Evolutionary conservation across 2,329 filamentous ascomycete genomes (phyloP), one percentile per base, ranked within the genome.

Genomic region (Sarocladiaceae sp.): DNA sequence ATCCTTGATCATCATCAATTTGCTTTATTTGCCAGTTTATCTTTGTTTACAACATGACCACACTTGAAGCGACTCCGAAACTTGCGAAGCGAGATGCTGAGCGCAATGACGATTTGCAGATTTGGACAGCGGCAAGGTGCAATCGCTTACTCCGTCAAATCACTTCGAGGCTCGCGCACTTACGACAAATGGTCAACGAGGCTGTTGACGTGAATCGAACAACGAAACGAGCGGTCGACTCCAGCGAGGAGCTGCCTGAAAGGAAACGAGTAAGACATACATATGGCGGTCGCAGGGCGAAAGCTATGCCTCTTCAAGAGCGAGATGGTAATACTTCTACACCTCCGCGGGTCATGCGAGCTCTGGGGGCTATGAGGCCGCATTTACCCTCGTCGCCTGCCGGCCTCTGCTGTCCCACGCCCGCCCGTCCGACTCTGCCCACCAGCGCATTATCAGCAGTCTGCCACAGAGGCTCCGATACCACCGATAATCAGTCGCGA

Each of bases 61-160:
- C 37, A 15, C 8, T 25, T 25, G n/a, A 52, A 25, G n/a, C 26
- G 4, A 10, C 22, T 12, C 6, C 36, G 37, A 17, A 40, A 44
- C 40, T n/a, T 44, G 42, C 52, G 52, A 35, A 28, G 52, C 28
- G n/a, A 35, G 28, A n/a, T 18, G 22, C 49, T 35, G 47, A 51
- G 13, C 40, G 22, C 4, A 48, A 44, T 31, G 50, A 58, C 39
- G 54, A 59, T 28, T n/a, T 53, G 12, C 67, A 68, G 40, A 64
- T 64, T 12, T 79, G 76, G 76, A 78, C 73, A 4, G 71, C 75
- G 4, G 68, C 72, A 48, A 64, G 74, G 52, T 79, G 75, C 40
- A 70, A 73, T 46, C 67, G 74, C 2, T 59, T 77, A 5, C 66
- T 79, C 17, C 72, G 75, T 3, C 75, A 76, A 29, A 60, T 79